Evolutionary conservation across 1,284 basidiomycete species (phyloP), one percentile per base, ranked within the genome.

Genomic region (Fomitopsis schrenkii): DNA sequence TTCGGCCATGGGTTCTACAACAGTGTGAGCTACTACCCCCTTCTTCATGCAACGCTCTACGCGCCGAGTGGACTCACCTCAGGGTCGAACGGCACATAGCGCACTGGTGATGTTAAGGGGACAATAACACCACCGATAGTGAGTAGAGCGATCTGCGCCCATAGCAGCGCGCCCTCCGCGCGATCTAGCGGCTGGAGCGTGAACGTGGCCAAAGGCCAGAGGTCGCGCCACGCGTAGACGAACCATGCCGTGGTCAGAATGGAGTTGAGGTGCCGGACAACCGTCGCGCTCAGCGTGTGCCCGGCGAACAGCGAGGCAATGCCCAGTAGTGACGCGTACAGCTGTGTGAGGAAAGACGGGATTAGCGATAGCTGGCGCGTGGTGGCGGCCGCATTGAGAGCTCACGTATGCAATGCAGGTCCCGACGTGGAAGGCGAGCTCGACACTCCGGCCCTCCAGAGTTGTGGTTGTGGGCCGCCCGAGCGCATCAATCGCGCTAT

Each of bases 171-270:
- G 12, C 73, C 74, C 41, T 74, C 72, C 1, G 69, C 66, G 50
- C 71, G 65, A 62, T 84, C 82, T 12, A 71, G 64, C 2, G 80
- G 78, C 17, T 64, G 52, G 26, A 78, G 68, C 54, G 75, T 72
- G 70, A 70, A 86, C 0, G 85, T 90, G 19, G 79, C 75, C 5
- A 88, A 70, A 9, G 89, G 88, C 72, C 80, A 85, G 22, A 90
- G 60, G 70, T 91, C 87, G n/a, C 88, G 81, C 70, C 87, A 87
- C 9, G 75, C 72, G 36, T 83, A 89, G 3, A 70, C 60, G 10
- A 41, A 55, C 66, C 67, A 68, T 1, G 59, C 53, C 7, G 62
- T 59, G 10, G 70, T 44, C 14, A 68, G 57, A 6, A 70, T 59
- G 14, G 65, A 30, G 5, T 57, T 59, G 2, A 68, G 60, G 46